Conservation (phyloP, 129 eudicot genomes). For the Solidago caesia region DNA sequence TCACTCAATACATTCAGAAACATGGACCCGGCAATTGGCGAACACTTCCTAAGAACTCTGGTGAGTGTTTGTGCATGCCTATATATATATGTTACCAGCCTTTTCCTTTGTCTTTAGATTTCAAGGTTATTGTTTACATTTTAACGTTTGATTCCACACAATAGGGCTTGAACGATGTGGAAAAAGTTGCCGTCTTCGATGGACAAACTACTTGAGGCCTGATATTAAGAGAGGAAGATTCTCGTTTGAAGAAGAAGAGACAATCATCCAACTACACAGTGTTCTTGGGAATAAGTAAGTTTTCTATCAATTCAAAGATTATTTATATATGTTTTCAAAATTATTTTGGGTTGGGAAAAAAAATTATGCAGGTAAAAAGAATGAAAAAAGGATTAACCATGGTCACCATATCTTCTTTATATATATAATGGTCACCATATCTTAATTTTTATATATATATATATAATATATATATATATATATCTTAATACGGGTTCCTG, state of each 20-base stretch:
- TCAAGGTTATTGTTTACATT: no score
- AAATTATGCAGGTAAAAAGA: not conserved
- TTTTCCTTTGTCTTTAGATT: not conserved
- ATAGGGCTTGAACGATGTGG: constrained; percentile 69
- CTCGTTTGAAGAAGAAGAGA: constrained; percentile 77
- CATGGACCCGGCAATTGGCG: constrained; percentile 75
- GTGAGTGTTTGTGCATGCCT: constrained; percentile 20
- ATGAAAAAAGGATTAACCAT: no score
- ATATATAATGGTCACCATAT: no score
- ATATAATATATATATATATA: not conserved
- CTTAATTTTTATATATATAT: no score
- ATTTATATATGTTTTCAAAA: not conserved
- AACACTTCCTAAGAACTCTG: constrained; percentile 59
- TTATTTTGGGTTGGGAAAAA: not conserved
- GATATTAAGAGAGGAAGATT: constrained; percentile 79
- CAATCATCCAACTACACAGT: constrained; percentile 68
- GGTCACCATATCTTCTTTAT: no score
- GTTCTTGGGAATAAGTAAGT: constrained; percentile 72
- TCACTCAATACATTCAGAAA: constrained; percentile 42
- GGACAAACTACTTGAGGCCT: constrained; percentile 79
- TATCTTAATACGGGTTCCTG: no score
- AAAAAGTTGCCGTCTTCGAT: constrained; percentile 70
- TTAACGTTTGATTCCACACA: not conserved
- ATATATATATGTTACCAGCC: not conserved
- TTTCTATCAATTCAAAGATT: not conserved